Base-by-base conservation (phyloP, 352 stramenopile species). In the Pythium biforme region DNA sequence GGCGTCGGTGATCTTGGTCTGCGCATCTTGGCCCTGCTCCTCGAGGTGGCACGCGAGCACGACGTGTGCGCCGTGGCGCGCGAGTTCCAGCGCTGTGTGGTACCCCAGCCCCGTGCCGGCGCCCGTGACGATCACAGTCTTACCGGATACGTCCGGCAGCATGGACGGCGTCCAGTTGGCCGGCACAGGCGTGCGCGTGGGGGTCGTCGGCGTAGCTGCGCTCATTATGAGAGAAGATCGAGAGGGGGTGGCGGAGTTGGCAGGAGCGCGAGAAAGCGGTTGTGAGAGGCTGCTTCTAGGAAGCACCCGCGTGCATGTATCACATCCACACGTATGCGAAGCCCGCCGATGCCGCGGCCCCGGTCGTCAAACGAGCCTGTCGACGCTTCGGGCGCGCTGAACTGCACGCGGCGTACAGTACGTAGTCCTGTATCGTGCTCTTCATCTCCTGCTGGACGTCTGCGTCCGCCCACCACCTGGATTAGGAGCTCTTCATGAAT, bases 101-200 rank as follows among this genome's bases (percentile, higher is more conserved):
- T 83, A 89, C 4, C 89, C 89, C 46, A 97, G 72, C 17, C 86
- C 85, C 15, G 86, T 76, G 63, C 93, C 95, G 46, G 65, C 72
- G 20, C 87, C 88, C 4, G 89, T 96, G 55, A 97, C 78, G 55
- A 96, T 66, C 14, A 75, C 81, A 50, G 96, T 70, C 31, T 82
- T 96, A 29, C 68, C 75, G 5, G 34, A 40, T 17, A 40, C 34
- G 14, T 40, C 34, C 34, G 34, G 34, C 34, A 40, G 34, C 34
- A 40, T 40, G 34, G 34, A 40, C 17, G 40, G 34, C 23, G 22
- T 59, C 53, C 53, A 59, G 19, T 59, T 39, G 14, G 53, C 37
- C 10, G 53, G 37, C 23, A 50, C 53, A 11, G 53, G 53, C 20
- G 53, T 59, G 33, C 34, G 34, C 34, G 34, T 17, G 6, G 34